Evolutionary conservation across 2,329 filamentous ascomycete species (phyloP), one percentile per base, ranked within the genome.

Genomic region (Ramichloridium luteum): DNA sequence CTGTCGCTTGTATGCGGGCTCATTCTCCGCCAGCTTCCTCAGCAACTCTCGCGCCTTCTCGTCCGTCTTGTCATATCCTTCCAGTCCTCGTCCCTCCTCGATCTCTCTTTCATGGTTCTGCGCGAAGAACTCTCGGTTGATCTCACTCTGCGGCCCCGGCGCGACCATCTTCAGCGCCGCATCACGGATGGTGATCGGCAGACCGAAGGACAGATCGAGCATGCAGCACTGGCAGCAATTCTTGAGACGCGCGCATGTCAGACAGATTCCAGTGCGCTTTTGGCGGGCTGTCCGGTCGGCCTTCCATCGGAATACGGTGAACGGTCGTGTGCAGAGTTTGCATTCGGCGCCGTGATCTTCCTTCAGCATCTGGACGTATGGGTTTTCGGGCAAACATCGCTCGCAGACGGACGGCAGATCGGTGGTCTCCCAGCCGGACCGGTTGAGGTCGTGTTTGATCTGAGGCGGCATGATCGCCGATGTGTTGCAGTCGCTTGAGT

Each of bases 181-280:
- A 65, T 98, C 90, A 53, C 90, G 77, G 36, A 98, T 82, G 10
- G 86, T 81, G 51, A 98, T 93, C 8, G 90, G 90, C 16, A 98
- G 67, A 14, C 90, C 92, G 52, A 96, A 98, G 9, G 83, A 88
- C 38, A 98, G 64, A 68, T 98, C 90, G 32, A 98, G 77, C 84
- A 96, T 96, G 65, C 90, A 98, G 61, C 80, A 88, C 64, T 98
- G 90, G 54, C 90, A 98, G 65, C 90, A 96, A 64, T 98, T 98
- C 62, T 98, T 98, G 45, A 96, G 70, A 27, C 90, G 80, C 13
- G 90, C 88, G 65, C 90, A 98, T 25, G 90, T 98, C 14, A 98
- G 68, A 58, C 90, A 98, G 50, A 96, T 92, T 49, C 83, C 93
- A 33, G 88, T 96, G 45, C 82, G 78, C 61, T 92, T 93, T 57